These are phyloP conservation scores for Solanum ahanhuiri DNA, from an alignment of 257 asterid genomes.

Conservation along the genomic window DNA sequence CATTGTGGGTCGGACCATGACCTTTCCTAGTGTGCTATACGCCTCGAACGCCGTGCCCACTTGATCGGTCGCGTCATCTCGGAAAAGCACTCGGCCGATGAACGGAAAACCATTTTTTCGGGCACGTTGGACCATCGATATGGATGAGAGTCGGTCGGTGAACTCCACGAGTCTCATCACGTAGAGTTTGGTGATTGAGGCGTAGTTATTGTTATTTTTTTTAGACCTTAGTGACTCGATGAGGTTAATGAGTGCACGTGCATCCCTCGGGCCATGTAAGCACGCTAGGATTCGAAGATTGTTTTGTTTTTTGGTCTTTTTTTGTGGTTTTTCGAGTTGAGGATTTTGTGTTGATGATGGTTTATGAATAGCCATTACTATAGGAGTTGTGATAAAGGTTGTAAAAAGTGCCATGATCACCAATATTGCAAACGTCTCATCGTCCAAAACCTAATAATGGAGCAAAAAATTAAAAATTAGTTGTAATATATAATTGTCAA, in stretches of 20 bases:
- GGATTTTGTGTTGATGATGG: slow-evolving; percentile 11
- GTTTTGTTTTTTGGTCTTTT: background rate
- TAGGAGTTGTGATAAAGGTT: slow-evolving; percentile 58
- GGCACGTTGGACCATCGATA: slow-evolving; percentile 27
- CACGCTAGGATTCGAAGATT: slow-evolving; percentile 41
- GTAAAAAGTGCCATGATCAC: slow-evolving; percentile 68
- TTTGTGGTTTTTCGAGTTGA: background rate
- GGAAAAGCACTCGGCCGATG: slow-evolving; percentile 4
- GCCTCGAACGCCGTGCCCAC: slow-evolving; percentile 9
- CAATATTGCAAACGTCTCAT: slow-evolving; percentile 52
- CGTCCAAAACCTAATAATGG: slow-evolving; percentile 40
- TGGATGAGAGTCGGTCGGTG: slow-evolving; percentile 54
- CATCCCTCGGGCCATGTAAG: slow-evolving; percentile 26
- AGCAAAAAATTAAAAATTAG: background rate
- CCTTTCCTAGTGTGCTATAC: slow-evolving; percentile 3
- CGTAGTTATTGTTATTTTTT: background rate
- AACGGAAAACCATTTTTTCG: slow-evolving; percentile 29
- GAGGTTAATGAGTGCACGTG: slow-evolving; percentile 34
- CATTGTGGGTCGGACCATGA: slow-evolving; percentile 12
- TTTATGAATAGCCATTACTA: slow-evolving; percentile 42
- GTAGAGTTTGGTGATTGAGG: slow-evolving; percentile 30
- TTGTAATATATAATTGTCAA: background rate
- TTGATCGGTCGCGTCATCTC: slow-evolving; percentile 8
- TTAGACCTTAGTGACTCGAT: slow-evolving; percentile 31
- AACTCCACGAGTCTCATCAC: slow-evolving; percentile 40